These are phyloP conservation scores for Brettanomyces naardenensis DNA, from an alignment of 805 yeast genomes.

Conservation along the genomic window DNA sequence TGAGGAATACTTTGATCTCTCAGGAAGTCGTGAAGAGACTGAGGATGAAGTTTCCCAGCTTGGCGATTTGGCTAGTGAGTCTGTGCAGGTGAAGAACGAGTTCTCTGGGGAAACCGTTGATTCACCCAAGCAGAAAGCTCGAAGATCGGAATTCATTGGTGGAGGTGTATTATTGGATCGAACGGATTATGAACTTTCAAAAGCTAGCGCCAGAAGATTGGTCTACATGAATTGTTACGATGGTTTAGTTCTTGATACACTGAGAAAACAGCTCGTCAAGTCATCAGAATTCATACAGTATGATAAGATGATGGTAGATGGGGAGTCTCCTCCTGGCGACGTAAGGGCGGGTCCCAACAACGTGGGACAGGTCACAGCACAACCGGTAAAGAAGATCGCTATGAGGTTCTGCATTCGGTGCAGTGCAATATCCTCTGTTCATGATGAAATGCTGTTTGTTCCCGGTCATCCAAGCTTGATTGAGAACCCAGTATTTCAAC, in stretches of 20 bases:
- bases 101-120: not conserved
- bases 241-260: constrained; percentile 25
- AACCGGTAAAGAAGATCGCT: constrained; percentile 8
- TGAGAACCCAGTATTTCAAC: constrained; percentile 23
- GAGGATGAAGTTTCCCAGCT: not conserved
- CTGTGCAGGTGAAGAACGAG: constrained; percentile 1
- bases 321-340: not conserved
- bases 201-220: constrained; percentile 11
- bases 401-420: constrained; percentile 28
- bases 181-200: constrained; percentile 4
- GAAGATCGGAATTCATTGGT: not conserved
- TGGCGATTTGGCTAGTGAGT: not conserved
- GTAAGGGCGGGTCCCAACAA: not conserved
- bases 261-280: constrained; percentile 24
- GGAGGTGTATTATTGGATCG: not conserved
- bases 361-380: not conserved
- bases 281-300: constrained; percentile 18
- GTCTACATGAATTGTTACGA: constrained; percentile 15
- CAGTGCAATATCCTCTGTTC: constrained; percentile 28
- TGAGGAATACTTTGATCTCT: constrained; percentile 6
- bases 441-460: constrained; percentile 29
- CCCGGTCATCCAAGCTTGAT: constrained; percentile 18
- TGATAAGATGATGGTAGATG: not conserved
- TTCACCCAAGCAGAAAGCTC: not conserved
- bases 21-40: not conserved